These are phyloP conservation scores for Massospora cicadina DNA, from an alignment of 371 early-diverging fungal species.

Conservation along the genomic window DNA sequence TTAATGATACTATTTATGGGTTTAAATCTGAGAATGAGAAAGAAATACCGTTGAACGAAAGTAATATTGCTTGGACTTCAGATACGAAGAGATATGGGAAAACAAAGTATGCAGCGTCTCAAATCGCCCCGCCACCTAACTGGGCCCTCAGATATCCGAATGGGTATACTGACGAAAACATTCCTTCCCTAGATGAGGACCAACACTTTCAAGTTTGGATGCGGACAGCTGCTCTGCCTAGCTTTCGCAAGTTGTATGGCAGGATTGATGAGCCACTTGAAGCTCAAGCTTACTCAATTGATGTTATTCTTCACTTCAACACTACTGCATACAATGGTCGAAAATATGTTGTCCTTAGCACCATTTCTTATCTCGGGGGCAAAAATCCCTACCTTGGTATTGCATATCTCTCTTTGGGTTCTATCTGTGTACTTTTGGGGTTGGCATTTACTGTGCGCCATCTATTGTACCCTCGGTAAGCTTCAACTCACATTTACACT, in stretches of 20 bases:
- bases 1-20: conserved; percentile 3
- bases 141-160: conserved; percentile 42
- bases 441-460: conserved; percentile 70
- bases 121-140: conserved; percentile 61
- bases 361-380: conserved; percentile 82
- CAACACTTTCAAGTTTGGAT: conserved; percentile 98
- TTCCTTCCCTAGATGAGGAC: conserved; percentile 45
- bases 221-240: conserved; percentile 88
- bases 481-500: conserved; percentile 18
- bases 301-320: conserved; percentile 30
- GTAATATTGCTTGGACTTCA: conserved; percentile 78
- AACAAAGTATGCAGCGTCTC: conserved; percentile 25
- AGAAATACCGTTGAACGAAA: conserved; percentile 22
- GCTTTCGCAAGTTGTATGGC: conserved; percentile 91
- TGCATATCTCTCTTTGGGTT: conserved; percentile 80
- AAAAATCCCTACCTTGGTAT: conserved; percentile 87
- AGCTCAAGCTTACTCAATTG: conserved; percentile 41
- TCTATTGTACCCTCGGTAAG: conserved; percentile 68
- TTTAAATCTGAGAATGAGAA: neutral
- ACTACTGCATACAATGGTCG: conserved; percentile 65
- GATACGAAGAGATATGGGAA: conserved; percentile 54
- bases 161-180: conserved; percentile 31
- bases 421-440: conserved; percentile 65
- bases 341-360: conserved; percentile 80
- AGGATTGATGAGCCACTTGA: conserved; percentile 37